Evolutionary conservation across 306 rosid species (phyloP), one percentile per base, ranked within the genome.

Genomic region (Ammopiptanthus mongolicus): DNA sequence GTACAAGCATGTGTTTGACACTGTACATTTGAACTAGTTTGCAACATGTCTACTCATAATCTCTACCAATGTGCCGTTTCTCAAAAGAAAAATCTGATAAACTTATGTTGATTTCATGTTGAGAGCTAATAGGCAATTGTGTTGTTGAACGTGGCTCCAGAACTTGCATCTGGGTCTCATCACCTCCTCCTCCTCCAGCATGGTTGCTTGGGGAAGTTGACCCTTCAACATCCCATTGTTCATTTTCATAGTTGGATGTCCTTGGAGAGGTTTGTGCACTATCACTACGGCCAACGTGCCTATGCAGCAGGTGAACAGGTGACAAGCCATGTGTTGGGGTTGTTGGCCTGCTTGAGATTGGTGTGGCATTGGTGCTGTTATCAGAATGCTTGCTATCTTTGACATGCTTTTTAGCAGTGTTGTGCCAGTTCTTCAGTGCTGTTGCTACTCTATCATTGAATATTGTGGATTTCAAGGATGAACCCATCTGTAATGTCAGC

Each of bases 341-440:
- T 33, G 85, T 44, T 1, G 89, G 92, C 75, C 84, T 72, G 46
- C 89, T 92, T 6, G 96, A 81, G 56, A 63, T 69, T 42, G 98
- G 91, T 10, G 89, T 75, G 81, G 2, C 37, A 5, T 86, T 75
- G 80, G 7, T 34, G 3, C 48, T 69, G 21, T 51, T 78, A 59
- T 79, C 90, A 0, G 91, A 82, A 19, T 82, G 82, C 14, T 63
- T 79, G 37, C 46, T 55, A 3, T 74, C 69, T 60, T 83, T 90
- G 0, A 29, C 81, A 3, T 83, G 81, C 73, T 85, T 86, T 59
- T 77, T 86, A 5, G 96, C 95, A 1, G 75, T 34, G 65, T 37
- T 76, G 78, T 83, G 95, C 98, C 95, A 90, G 3, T 71, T 80
- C 78, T 76, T 86, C 44, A 93, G 77, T 18, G 95, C 93, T 14